Base-by-base conservation (phyloP, 1,284 basidiomycete genomes). In the Schizopora paradoxa region DNA sequence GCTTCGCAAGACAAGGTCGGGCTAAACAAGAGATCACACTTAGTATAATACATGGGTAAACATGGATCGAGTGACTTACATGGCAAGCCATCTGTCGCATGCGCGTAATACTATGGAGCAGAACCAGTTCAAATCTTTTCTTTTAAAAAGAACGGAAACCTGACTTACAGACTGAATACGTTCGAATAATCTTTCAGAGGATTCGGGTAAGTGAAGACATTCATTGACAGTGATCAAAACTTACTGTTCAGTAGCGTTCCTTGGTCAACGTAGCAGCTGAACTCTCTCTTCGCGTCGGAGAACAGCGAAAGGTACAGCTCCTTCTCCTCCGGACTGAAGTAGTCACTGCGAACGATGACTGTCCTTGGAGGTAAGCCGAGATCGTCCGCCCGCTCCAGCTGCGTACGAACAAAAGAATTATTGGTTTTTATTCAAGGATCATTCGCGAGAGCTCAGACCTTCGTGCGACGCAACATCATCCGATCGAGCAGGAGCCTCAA, bases 81-180 rank as follows among this genome's bases (percentile, higher is more conserved):
- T 93, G 91, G 58, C 91, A 94, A 8, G 91, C 91, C 91, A 95
- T 92, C 69, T 96, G 93, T 40, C 93, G 77, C 91, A 96, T 90
- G 29, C 89, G 82, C 11, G 86, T 90, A 21, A 90, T 72, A 54
- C 82, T 85, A 45, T 2, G 32, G n/a, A n/a, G 39, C 14, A n/a
- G 19, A 11, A 11, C 26, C 38, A 40, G 3, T 11, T 18, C 11
- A 18, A 22, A 8, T 10, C 25, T 11, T 18, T 13, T 16, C 10
- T 13, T 40, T 23, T 10, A 10, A 7, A 40, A 13, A 40, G 37
- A 25, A 13, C 13, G 11, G 27, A 7, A 25, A 27, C 28, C 16
- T 1, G n/a, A 68, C 79, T 60, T 54, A 84, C 79, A 90, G 68
- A 55, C 79, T 84, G 62, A 99, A 97, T 56, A 97, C 94, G 58